These are phyloP conservation scores for Coniochaeta sp. DNA, from an alignment of 2,329 filamentous ascomycete species.

Conservation along the genomic window DNA sequence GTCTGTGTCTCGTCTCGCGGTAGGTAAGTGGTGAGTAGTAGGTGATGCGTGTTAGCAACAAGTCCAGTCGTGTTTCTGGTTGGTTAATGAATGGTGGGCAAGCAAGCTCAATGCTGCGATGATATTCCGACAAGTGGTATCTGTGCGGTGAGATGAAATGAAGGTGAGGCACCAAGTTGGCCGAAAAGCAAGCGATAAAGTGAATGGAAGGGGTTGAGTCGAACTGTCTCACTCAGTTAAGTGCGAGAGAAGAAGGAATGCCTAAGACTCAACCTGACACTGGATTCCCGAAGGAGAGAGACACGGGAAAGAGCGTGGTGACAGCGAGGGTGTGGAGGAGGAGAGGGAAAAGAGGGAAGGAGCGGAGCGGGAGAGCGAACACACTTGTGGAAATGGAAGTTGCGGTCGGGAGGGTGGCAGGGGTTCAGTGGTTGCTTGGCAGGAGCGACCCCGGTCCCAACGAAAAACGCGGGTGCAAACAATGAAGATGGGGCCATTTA, in stretches of 20 bases:
- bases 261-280: neutral
- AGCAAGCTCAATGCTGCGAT: constrained; percentile 1
- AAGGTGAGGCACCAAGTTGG: neutral
- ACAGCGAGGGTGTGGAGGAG: neutral
- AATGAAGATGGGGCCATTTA: too few relatives aligned
- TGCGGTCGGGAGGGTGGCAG: neutral
- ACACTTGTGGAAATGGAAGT: neutral
- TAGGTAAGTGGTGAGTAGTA: neutral
- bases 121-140: neutral
- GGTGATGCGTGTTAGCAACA: neutral
- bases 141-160: neutral
- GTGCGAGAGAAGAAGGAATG: constrained; percentile 3
- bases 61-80: neutral
- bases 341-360: neutral
- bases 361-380: neutral
- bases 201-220: constrained; percentile 4
- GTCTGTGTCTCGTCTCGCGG: neutral
- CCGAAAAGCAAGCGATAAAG: neutral
- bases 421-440: too few relatives aligned
- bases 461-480: neutral
- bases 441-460: neutral
- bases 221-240: constrained; percentile 1
- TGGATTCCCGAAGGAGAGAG: neutral
- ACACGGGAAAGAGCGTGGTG: too few relatives aligned
- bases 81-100: neutral